Conservation (phyloP, 805 yeast species). For the Lipomyces sp. region DNA sequence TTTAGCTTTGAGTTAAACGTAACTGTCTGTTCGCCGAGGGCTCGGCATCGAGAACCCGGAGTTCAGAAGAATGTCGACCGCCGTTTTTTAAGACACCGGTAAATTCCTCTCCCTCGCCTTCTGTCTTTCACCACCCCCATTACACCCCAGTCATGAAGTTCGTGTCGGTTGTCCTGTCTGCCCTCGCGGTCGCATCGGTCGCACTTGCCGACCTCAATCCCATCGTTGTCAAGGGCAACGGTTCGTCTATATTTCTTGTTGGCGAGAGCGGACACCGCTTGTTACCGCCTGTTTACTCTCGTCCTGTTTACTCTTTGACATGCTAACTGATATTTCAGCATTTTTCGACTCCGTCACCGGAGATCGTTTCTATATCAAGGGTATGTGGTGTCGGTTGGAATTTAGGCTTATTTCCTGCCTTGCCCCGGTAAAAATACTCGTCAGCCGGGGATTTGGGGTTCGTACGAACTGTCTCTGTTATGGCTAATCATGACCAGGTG, state of each 20-base stretch:
- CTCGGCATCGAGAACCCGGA: too few species aligned
- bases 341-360: constrained; percentile 75
- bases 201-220: constrained; percentile 56
- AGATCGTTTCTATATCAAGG: constrained; percentile 83
- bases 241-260: constrained; percentile 9
- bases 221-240: constrained; percentile 64
- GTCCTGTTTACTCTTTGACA: neutral
- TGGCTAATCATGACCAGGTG: constrained; percentile 54
- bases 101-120: neutral
- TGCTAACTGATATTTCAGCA: constrained; percentile 22
- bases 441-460: neutral
- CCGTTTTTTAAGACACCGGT: too few species aligned
- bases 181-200: constrained; percentile 16
- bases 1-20: too few species aligned
- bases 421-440: neutral
- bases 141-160: constrained; percentile 16
- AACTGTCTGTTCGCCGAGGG: too few species aligned
- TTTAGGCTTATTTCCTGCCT: neutral
- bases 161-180: constrained; percentile 15
- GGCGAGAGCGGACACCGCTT: neutral
- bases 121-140: neutral
- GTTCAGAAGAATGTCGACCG: too few species aligned
- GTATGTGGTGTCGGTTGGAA: constrained; percentile 53
- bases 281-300: neutral
- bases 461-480: neutral